phyloP scores from a whole-genome alignment of 768 basidiomycete genomes.

The Myochromella boudieri region DNA sequence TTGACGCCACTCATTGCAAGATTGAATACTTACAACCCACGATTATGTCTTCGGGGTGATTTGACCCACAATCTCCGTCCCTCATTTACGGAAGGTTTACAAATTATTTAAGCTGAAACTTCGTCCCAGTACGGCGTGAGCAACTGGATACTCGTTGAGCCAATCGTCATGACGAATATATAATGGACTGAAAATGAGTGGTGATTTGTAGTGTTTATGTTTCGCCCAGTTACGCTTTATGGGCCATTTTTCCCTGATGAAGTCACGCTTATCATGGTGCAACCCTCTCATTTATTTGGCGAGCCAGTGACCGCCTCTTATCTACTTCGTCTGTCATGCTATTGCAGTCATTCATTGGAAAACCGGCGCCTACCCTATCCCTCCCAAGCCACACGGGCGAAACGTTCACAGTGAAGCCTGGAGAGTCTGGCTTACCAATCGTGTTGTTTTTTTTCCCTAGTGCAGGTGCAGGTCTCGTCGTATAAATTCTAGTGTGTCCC shows the following conservation, averaged over 20 bases:
- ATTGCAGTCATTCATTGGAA: conserved; percentile 54
- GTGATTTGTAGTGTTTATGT: too few relatives aligned
- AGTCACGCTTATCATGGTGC: background rate
- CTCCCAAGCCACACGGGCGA: conserved; percentile 66
- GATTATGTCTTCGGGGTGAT: too few relatives aligned
- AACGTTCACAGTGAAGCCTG: conserved; percentile 59
- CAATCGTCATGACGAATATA: too few relatives aligned
- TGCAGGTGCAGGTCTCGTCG: conserved; percentile 43
- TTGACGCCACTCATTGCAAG: too few relatives aligned
- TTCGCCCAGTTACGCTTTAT: conserved; percentile 4
- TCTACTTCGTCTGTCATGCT: conserved; percentile 30
- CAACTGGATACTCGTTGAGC: too few relatives aligned
- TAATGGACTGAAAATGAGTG: too few relatives aligned
- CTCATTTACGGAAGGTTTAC: too few relatives aligned
- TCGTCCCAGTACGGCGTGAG: too few relatives aligned
- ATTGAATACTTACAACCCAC: too few relatives aligned
- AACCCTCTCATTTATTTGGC: background rate
- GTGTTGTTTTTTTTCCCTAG: conserved; percentile 81
- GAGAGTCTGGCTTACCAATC: conserved; percentile 54
- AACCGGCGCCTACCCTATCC: conserved; percentile 64
- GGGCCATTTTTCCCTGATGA: conserved; percentile 3
- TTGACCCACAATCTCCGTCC: too few relatives aligned
- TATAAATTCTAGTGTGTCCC: background rate
- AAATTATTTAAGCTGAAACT: too few relatives aligned
- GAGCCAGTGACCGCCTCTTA: background rate